A percentile compares a stretch with the other conserved stretches of the same genome.
Evolutionary conservation across 805 yeast species (phyloP).

Genomic region (Starmerella etchellsii): DNA sequence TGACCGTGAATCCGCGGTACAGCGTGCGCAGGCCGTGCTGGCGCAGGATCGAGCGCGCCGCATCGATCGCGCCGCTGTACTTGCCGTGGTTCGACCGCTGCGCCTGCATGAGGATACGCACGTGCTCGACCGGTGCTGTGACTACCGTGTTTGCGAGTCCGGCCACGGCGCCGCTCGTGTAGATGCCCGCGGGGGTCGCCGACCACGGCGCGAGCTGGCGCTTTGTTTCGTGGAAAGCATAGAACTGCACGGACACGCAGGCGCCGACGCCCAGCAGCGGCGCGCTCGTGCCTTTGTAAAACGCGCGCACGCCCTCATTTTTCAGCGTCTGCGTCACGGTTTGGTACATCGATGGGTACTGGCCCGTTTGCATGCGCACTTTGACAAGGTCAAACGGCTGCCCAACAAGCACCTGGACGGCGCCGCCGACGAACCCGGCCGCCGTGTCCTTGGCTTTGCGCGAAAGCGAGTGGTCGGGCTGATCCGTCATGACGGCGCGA

Average conservation of each 20-base stretch:
- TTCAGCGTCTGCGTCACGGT: constrained; percentile 42
- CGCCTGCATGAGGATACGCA: constrained; percentile 49
- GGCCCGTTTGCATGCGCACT: constrained; percentile 59
- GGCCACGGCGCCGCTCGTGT: constrained; percentile 51
- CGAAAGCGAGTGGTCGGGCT: constrained; percentile 19
- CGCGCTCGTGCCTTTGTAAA: constrained; percentile 55
- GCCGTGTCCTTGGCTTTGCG: constrained; percentile 42
- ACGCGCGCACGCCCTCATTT: constrained; percentile 49
- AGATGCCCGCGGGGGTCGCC: constrained; percentile 39
- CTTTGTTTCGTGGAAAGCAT: constrained; percentile 58
- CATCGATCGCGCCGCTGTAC: constrained; percentile 35
- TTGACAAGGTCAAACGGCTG: constrained; percentile 63
- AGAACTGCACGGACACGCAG: constrained; percentile 57
- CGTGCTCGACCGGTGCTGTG: constrained; percentile 54
- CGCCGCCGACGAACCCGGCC: constrained; percentile 45
- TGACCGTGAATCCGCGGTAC: constrained; percentile 43
- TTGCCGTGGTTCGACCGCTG: constrained; percentile 26
- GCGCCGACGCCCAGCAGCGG: constrained; percentile 60
- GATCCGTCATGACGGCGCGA: constrained; percentile 1
- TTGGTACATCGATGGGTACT: constrained; percentile 38
- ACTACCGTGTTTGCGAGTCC: constrained; percentile 54
- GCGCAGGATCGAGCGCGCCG: constrained; percentile 33
- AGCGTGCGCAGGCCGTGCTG: constrained; percentile 38
- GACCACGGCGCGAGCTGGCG: constrained; percentile 35
- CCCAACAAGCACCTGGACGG: constrained; percentile 42